Percentiles rank a stretch among this genome's conserved stretches.
phyloP scores from a whole-genome alignment of 352 stramenopile genomes.

The Globisporangium emineosum region DNA sequence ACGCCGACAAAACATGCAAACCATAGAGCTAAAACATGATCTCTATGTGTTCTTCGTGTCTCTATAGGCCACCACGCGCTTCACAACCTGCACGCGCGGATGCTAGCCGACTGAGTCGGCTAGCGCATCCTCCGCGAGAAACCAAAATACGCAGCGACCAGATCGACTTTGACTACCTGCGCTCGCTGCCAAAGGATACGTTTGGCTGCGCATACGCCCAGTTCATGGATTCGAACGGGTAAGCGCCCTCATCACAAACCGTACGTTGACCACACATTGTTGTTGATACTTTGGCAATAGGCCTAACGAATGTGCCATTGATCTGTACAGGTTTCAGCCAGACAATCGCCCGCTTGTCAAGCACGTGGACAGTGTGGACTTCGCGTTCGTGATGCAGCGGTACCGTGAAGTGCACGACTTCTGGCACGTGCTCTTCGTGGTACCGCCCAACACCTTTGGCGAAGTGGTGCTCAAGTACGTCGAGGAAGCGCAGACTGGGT shows the following conservation, averaged over 20 bases:
- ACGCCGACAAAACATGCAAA: too few relatives aligned
- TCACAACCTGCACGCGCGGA: too few relatives aligned
- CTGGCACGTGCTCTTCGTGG: conserved; percentile 93
- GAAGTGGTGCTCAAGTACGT: conserved; percentile 98
- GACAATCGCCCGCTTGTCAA: not conserved
- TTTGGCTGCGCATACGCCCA: not conserved
- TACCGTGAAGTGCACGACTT: conserved; percentile 96
- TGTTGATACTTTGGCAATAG: not conserved
- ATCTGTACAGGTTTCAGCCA: not conserved
- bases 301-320: not conserved
- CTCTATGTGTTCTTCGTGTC: too few relatives aligned
- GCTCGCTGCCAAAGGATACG: too few relatives aligned
- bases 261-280: not conserved
- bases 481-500: conserved; percentile 94
- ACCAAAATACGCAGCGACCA: too few relatives aligned
- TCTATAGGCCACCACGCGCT: too few relatives aligned
- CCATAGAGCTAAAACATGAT: too few relatives aligned
- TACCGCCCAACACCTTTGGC: conserved; percentile 91
- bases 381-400: conserved; percentile 96
- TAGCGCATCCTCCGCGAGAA: too few relatives aligned
- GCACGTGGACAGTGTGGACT: conserved; percentile 88
- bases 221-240: not conserved
- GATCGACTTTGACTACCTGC: too few relatives aligned
- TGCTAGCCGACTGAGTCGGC: too few relatives aligned
- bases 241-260: not conserved